Conservation (phyloP, 2,329 filamentous ascomycete genomes). For the Aspergillus amoenus region DNA sequence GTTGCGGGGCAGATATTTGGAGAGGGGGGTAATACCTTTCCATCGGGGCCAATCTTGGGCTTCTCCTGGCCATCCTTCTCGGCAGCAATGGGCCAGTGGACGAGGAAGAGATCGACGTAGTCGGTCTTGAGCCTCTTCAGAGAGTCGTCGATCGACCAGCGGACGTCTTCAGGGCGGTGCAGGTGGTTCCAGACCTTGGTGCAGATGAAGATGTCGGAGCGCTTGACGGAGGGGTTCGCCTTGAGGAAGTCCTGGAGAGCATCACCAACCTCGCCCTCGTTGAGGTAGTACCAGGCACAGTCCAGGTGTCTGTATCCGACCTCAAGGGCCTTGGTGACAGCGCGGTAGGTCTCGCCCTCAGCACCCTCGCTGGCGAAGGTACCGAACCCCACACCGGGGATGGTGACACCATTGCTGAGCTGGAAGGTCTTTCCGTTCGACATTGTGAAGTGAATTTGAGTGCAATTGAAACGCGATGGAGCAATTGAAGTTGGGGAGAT, state of each 20-base stretch:
- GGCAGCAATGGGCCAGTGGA: conserved; percentile 53
- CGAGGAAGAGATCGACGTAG: conserved; percentile 69
- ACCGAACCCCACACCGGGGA: conserved; percentile 64
- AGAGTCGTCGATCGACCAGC: conserved; percentile 57
- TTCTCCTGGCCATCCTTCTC: conserved; percentile 51
- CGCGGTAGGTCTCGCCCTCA: conserved; percentile 58
- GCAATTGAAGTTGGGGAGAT: neutral
- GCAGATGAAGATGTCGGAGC: conserved; percentile 52
- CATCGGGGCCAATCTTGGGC: conserved; percentile 52
- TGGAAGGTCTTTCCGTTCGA: conserved; percentile 54
- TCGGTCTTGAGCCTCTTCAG: conserved; percentile 66
- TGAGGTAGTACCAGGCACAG: conserved; percentile 57
- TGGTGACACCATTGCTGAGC: conserved; percentile 59
- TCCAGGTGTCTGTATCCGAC: conserved; percentile 57
- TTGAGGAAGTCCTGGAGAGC: conserved; percentile 57
- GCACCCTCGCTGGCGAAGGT: conserved; percentile 67
- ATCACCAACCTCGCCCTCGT: conserved; percentile 55
- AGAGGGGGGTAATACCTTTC: conserved; percentile 41
- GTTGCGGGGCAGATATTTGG: neutral
- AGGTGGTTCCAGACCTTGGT: conserved; percentile 57
- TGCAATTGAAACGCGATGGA: neutral
- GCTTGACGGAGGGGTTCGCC: conserved; percentile 47
- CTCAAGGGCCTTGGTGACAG: conserved; percentile 50
- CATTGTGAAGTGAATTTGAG: conserved; percentile 43
- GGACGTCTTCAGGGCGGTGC: conserved; percentile 47